Evolutionary conservation across 108 stramenopile species (phyloP).

Genomic region (Nannochloropsis oceanica): DNA sequence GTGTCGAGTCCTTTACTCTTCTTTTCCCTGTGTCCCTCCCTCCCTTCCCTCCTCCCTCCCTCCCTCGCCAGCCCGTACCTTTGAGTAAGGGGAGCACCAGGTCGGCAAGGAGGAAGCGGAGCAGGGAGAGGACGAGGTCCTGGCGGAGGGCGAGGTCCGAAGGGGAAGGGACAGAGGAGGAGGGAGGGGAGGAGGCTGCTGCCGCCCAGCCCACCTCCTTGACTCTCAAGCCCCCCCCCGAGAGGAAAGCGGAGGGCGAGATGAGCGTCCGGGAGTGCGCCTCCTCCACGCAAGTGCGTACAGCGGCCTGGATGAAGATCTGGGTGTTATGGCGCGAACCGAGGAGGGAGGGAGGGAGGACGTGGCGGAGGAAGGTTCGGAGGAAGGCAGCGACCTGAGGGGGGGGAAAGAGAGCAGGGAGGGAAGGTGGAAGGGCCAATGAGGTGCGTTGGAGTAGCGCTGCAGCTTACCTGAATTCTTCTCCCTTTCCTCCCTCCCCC

Average conservation of each 20-base stretch:
- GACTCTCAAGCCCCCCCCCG: too few species aligned
- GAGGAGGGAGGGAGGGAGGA: not conserved
- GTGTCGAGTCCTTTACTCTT: not conserved
- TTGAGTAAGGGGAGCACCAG: not conserved
- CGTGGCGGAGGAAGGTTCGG: not conserved
- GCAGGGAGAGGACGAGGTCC: not conserved
- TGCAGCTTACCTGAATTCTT: too few species aligned
- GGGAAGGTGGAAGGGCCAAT: too few species aligned
- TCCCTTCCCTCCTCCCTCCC: not conserved
- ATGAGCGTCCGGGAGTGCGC: too few species aligned
- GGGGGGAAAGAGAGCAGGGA: not conserved
- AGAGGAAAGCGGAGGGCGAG: not conserved
- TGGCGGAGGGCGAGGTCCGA: not conserved
- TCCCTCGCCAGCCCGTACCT: not conserved
- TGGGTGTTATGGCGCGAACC: not conserved
- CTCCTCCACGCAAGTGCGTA: too few species aligned
- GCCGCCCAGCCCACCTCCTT: too few species aligned
- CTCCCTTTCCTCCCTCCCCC: not conserved
- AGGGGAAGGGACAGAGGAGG: not conserved
- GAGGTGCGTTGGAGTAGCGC: too few species aligned
- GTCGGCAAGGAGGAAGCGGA: not conserved
- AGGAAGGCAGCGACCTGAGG: not conserved
- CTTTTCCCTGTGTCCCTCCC: not conserved
- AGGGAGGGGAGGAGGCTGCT: not conserved
- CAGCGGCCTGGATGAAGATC: not conserved